phyloP scores from a whole-genome alignment of 1,284 basidiomycete species.

The Thelephora terrestris region DNA sequence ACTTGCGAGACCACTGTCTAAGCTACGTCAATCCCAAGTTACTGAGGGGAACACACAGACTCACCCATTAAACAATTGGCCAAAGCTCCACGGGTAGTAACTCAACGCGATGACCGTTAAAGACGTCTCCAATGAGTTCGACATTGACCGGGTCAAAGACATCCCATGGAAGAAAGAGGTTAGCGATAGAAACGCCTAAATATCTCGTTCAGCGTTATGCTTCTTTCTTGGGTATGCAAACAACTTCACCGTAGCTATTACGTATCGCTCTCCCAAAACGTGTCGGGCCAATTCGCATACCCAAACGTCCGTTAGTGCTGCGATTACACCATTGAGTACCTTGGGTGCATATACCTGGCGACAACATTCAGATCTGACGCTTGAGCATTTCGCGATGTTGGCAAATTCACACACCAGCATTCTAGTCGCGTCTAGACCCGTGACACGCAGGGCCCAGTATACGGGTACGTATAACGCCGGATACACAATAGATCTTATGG shows the following conservation, averaged over 20 bases:
- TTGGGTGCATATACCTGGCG: conserved; percentile 60
- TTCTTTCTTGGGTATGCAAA: neutral
- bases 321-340: conserved; percentile 71
- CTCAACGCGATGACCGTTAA: conserved; percentile 73
- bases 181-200: conserved; percentile 72
- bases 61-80: conserved; percentile 13
- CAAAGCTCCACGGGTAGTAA: conserved; percentile 66
- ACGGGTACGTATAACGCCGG: conserved; percentile 70
- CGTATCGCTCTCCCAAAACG: conserved; percentile 51
- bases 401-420: conserved; percentile 40
- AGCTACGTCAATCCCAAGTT: neutral
- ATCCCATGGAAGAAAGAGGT: conserved; percentile 84
- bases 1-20: conserved; percentile 21
- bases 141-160: conserved; percentile 80
- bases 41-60: neutral
- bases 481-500: conserved; percentile 66
- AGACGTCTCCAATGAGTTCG: conserved; percentile 89
- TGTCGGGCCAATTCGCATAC: conserved; percentile 53
- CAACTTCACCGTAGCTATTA: conserved; percentile 51
- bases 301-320: conserved; percentile 75
- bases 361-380: conserved; percentile 2
- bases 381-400: neutral
- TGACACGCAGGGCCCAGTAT: conserved; percentile 60
- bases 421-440: conserved; percentile 38
- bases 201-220: neutral